Conservation (phyloP, 768 basidiomycete species). For the Leccinum rimulosum region DNA sequence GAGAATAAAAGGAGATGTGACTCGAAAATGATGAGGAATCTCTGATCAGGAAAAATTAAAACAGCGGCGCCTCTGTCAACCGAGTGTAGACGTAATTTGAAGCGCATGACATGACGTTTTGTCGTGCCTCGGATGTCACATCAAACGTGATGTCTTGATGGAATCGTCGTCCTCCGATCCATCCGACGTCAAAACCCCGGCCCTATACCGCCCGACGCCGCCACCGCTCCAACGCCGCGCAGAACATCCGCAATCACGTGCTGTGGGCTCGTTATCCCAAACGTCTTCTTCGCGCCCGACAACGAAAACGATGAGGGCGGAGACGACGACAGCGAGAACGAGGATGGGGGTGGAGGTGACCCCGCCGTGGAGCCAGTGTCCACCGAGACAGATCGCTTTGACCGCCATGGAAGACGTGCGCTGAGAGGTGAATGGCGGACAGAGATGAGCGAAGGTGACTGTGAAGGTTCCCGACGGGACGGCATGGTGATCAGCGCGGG, state of each 20-base stretch:
- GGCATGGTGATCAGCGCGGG: background rate
- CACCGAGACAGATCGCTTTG: conserved; percentile 7
- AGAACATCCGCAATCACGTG: conserved; percentile 37
- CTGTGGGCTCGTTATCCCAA: conserved; percentile 15
- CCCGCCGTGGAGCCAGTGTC: background rate
- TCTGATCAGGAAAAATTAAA: too few species aligned
- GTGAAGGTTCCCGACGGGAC: background rate
- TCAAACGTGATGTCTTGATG: background rate
- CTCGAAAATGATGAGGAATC: background rate
- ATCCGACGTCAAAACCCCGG: background rate
- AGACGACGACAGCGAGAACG: background rate
- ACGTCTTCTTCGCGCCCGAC: conserved; percentile 12
- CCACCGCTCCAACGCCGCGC: conserved; percentile 42
- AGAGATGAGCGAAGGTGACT: background rate
- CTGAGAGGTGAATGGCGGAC: conserved; percentile 2
- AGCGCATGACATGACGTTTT: background rate
- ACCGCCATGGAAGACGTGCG: conserved; percentile 9
- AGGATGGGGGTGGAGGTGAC: background rate
- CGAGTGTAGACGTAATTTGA: too few species aligned
- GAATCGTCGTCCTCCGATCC: background rate
- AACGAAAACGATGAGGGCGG: conserved; percentile 8
- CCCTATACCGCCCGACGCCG: conserved; percentile 1
- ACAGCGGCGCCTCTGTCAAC: too few species aligned
- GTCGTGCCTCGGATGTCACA: background rate
- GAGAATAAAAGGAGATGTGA: background rate